Percentiles rank a stretch among this genome's conserved stretches.
Conservation (phyloP, 2,329 filamentous ascomycete species). For the Alternaria sp. region DNA sequence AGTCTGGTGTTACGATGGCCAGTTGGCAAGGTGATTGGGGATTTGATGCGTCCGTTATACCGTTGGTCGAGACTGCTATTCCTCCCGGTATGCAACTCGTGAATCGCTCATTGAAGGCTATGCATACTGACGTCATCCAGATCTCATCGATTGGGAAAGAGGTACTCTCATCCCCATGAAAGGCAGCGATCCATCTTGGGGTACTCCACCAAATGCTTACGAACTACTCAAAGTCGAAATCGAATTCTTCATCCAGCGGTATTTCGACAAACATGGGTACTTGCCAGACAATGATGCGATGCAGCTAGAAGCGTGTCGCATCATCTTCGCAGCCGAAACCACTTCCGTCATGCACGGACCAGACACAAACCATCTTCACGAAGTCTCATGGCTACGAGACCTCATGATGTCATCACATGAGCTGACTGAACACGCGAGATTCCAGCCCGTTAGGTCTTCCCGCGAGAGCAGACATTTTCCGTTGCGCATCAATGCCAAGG, state of each 20-base stretch:
- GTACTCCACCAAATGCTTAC: conserved; percentile 32
- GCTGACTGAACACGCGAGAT: conserved; percentile 24
- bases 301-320: conserved; percentile 35
- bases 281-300: conserved; percentile 30
- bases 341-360: not conserved
- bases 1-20: conserved; percentile 29
- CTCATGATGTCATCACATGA: conserved; percentile 31
- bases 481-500: conserved; percentile 19
- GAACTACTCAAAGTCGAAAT: conserved; percentile 34
- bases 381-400: conserved; percentile 32
- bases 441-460: conserved; percentile 24
- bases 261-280: conserved; percentile 24
- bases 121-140: conserved; percentile 4
- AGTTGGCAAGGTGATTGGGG: conserved; percentile 38
- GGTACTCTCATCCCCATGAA: conserved; percentile 27
- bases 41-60: conserved; percentile 19
- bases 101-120: rapidly evolving
- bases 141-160: conserved; percentile 30
- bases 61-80: conserved; percentile 27
- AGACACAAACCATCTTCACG: not conserved
- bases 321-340: conserved; percentile 34
- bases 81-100: conserved; percentile 21
- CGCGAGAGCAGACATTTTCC: conserved; percentile 23
- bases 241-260: conserved; percentile 28
- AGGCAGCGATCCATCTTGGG: conserved; percentile 27